Evolutionary conservation across 352 stramenopile species (phyloP).

Genomic region (Phytophthora multivora): DNA sequence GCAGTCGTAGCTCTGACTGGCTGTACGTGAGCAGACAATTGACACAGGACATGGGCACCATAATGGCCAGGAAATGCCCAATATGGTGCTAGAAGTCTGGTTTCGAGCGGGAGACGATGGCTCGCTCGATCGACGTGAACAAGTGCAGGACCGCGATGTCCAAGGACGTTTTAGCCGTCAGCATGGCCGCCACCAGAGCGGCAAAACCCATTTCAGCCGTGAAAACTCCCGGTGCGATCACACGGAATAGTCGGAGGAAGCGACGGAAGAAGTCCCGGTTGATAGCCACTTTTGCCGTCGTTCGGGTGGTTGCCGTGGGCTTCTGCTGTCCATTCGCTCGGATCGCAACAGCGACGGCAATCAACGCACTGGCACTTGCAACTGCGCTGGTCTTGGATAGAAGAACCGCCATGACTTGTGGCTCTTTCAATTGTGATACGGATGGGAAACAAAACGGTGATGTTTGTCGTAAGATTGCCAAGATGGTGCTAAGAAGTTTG

Average conservation of each 20-base stretch:
- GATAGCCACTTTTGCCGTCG: slow-evolving; percentile 76
- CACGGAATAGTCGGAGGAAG: slow-evolving; percentile 70
- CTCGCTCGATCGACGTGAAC: slow-evolving; percentile 76
- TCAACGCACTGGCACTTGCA: slow-evolving; percentile 25
- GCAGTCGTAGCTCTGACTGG: slow-evolving; percentile 77
- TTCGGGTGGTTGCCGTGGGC: slow-evolving; percentile 48
- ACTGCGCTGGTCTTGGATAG: slow-evolving; percentile 19
- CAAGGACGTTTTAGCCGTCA: slow-evolving; percentile 74
- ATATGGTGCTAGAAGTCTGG: slow-evolving; percentile 68
- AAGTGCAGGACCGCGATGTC: slow-evolving; percentile 79
- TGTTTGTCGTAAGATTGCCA: background rate
- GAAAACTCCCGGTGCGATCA: slow-evolving; percentile 71
- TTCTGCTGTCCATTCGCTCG: slow-evolving; percentile 61
- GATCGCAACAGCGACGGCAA: slow-evolving; percentile 68
- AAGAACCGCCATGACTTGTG: slow-evolving; percentile 15
- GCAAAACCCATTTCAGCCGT: slow-evolving; percentile 73
- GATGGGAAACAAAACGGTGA: background rate
- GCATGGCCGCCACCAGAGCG: slow-evolving; percentile 58
- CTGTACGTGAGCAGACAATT: slow-evolving; percentile 85
- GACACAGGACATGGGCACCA: slow-evolving; percentile 79
- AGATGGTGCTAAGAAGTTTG: background rate
- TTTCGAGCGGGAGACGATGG: slow-evolving; percentile 74
- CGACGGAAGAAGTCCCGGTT: slow-evolving; percentile 70
- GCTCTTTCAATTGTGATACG: slow-evolving; percentile 13
- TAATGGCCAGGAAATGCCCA: slow-evolving; percentile 75